Evolutionary conservation across 2,329 filamentous ascomycete species (phyloP), one percentile per base, ranked within the genome.

Genomic region (Arthrobotrys megalospora): DNA sequence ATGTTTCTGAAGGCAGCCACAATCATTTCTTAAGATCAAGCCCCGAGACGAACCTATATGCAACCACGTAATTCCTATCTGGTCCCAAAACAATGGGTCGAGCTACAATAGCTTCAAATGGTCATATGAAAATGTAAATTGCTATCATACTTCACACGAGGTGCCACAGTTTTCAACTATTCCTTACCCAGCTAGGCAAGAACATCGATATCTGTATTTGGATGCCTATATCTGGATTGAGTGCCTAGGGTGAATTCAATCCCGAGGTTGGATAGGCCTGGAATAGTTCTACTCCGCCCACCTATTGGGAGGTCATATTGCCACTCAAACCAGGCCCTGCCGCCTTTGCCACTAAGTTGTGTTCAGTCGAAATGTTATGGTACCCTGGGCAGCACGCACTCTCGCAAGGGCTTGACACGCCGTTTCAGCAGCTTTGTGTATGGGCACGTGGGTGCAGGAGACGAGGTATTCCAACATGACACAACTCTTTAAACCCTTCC

Each of bases 401-500:
- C 8, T 58, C 32, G 52, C 32, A 21, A 24, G 36, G 21, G n/a
- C 36, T 34, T 34, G 43, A 28, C 19, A 43, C 16, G 14, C 34
- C 36, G 3, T 60, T 60, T 24, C 47, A 38, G 36, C 19, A 1
- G 21, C 6, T 11, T 58, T 11, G 34, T 60, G 34, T 14, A 41
- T 24, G 55, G 55, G 55, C 55, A 60, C 55, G 55, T 43, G 55
- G 55, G 55, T 43, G 34, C 19, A 38, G 32, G 34, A 41, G 55
- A 60, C 55, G 21, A 60, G 55, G 36, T 60, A 60, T 43, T 60
- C 55, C 55, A 60, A 60, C 55, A 60, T 43, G 55, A 41, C 55
- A 60, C 55, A 60, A 60, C 55, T 43, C 55, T 24, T 34, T 60
- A 28, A 43, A 6, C 45, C 19, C 7, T 10, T 48, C 5, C 28